Conservation (phyloP, 176 grass and related monocot species). For the Secale cereale region DNA sequence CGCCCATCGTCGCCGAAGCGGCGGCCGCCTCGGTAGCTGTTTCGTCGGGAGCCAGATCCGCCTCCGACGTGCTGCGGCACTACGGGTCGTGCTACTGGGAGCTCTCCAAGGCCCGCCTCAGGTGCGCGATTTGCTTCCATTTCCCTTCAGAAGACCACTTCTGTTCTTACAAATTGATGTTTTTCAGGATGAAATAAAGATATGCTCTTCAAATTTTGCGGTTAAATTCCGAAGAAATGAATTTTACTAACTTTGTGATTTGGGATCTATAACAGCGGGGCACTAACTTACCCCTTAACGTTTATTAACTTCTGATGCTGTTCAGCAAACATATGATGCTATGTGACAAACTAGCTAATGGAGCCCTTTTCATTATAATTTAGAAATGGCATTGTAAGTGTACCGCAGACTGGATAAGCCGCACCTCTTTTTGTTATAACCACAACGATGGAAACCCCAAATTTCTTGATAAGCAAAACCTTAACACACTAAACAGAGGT, state of each 20-base stretch:
- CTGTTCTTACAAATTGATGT: neutral
- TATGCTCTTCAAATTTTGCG: no score
- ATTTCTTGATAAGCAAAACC: neutral
- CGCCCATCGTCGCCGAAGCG: conserved; percentile 34
- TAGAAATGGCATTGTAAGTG: neutral
- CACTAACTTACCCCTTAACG: no score
- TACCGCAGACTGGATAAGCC: neutral
- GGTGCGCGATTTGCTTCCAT: no score
- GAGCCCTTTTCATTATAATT: neutral
- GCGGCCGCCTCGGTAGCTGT: conserved; percentile 34
- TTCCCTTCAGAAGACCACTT: neutral
- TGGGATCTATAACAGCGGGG: no score
- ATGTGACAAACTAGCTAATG: no score
- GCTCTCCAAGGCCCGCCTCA: no score
- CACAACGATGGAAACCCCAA: neutral
- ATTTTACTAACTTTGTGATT: no score
- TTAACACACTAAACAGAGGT: neutral
- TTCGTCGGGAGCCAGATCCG: conserved; percentile 17
- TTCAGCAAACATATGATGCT: neutral
- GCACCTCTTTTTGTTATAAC: neutral
- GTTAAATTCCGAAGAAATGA: no score
- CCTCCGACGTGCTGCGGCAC: no score
- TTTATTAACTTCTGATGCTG: neutral
- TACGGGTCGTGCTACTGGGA: no score
- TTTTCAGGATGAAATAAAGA: no score